Base-by-base conservation (phyloP, 192 early-diverging fungal genomes). In the Coemansia sp. region DNA sequence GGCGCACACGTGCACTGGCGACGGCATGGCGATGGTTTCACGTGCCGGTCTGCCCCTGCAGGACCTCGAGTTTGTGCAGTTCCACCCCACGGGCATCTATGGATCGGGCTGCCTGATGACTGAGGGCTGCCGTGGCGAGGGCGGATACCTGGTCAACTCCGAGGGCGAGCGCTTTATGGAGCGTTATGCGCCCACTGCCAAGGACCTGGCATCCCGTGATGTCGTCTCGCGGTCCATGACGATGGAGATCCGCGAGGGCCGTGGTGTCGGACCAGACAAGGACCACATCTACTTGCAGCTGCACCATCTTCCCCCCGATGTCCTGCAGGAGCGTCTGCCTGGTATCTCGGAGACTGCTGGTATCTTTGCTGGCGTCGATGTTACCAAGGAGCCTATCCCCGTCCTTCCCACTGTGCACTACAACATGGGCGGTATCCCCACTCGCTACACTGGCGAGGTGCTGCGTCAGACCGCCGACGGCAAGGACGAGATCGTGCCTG, bases 361-460 rank as follows among this genome's bases (percentile, higher is more conserved):
- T 64, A 97, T 99, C 76, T 99, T 99, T 80, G 92, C 97, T 32
- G 94, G 94, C 76, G 97, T 99, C 66, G 95, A 99, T 86, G 96
- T 99, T 35, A 99, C 96, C 80, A 99, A 99, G 91, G 95, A 98
- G 81, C 95, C 97, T 37, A 99, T 99, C 76, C 97, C 97, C 9
- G 96, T 99, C 47, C 88, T 99, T 46, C 97, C 97, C 66, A 97
- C 97, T 67, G 97, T 98, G 73, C 97, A 99, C 86, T 97, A 97
- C 91, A 99, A 97, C 88, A 97, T 99, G 95, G 97, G 97, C 73
- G 96, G 97, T 84, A 97, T 99, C 67, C 97, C 97, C 38, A 98
- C 97, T 32, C 88, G 87, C 63, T 97, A 95, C 91, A 97, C 94
- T 67, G 97, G 97, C 64, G 94, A 99, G 86, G 97, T 97, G 37